Conservation (phyloP, 257 asterid genomes). For the Rehmannia glutinosa region DNA sequence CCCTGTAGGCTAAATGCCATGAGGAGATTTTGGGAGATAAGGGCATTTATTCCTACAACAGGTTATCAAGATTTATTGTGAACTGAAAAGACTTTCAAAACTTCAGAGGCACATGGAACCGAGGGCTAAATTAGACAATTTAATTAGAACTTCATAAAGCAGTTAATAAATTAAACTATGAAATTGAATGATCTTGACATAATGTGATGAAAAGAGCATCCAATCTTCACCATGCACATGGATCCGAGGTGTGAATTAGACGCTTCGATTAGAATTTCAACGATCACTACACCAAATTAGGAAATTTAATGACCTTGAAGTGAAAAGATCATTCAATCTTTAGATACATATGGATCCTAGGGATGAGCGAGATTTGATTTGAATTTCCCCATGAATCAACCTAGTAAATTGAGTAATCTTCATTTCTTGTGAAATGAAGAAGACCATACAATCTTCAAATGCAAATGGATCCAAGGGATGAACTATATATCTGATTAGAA, state of each 20-base stretch:
- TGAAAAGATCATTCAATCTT: neutral
- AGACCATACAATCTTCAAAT: neutral
- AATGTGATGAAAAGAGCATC: neutral
- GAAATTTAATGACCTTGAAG: neutral
- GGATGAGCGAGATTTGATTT: neutral
- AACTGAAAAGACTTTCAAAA: neutral
- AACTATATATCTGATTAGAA: neutral
- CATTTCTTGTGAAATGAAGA: neutral
- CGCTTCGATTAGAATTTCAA: neutral
- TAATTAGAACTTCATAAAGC: neutral
- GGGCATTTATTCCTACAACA: neutral
- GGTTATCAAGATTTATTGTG: neutral
- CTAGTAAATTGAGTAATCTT: neutral
- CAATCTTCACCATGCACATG: neutral
- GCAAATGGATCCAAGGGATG: neutral
- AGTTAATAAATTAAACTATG: neutral
- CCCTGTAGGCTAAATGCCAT: neutral
- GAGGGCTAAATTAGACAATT: neutral
- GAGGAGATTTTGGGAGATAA: neutral
- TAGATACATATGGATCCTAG: neutral
- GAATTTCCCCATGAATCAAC: neutral
- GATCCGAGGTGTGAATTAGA: neutral
- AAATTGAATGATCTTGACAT: neutral
- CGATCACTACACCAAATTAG: neutral
- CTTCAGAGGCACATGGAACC: too few relatives aligned